phyloP scores from a whole-genome alignment of 2,329 filamentous ascomycete species.

The Drechslerella dactyloides region DNA sequence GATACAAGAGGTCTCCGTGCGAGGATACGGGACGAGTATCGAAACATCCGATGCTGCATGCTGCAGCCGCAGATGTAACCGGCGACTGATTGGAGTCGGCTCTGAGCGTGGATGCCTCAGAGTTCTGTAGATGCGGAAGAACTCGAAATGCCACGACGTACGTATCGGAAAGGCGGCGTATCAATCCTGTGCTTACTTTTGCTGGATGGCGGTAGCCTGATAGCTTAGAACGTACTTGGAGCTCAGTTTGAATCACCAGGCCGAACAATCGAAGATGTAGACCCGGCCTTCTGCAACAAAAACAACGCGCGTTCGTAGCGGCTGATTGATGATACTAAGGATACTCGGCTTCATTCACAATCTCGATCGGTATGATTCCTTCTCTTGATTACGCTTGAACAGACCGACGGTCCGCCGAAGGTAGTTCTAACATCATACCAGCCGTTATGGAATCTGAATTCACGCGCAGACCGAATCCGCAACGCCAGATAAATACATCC shows the following conservation, averaged over 20 bases:
- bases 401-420: too few relatives aligned
- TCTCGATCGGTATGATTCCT: not conserved
- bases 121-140: not conserved
- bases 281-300: slow-evolving; percentile 34
- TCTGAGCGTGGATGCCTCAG: not conserved
- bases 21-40: slow-evolving; percentile 25
- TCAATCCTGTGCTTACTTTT: too few relatives aligned
- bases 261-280: not conserved
- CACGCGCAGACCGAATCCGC: not conserved
- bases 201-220: too few relatives aligned
- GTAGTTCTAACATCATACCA: too few relatives aligned
- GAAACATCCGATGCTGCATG: slow-evolving; percentile 31
- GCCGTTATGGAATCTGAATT: too few relatives aligned
- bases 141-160: too few relatives aligned
- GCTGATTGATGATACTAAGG: not conserved
- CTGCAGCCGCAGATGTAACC: not conserved
- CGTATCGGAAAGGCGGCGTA: too few relatives aligned
- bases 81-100: not conserved
- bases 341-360: not conserved
- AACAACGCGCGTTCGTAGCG: slow-evolving; percentile 26
- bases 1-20: not conserved
- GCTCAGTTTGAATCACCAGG: too few relatives aligned
- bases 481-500: not conserved
- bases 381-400: too few relatives aligned
- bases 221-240: not conserved